phyloP scores from a whole-genome alignment of 768 basidiomycete genomes.

The Suillus fuscotomentosus region DNA sequence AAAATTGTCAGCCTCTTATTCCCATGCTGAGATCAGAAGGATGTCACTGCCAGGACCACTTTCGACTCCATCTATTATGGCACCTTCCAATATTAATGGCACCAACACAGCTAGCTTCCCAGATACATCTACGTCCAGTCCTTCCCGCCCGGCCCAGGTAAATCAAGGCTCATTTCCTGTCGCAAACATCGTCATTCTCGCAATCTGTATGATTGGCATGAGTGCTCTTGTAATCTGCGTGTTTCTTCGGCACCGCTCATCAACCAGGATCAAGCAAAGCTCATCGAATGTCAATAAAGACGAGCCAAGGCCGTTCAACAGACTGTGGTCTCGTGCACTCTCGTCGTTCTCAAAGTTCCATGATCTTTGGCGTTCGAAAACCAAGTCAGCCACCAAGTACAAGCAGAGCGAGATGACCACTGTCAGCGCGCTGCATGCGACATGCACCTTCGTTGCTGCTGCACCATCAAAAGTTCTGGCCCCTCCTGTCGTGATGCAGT shows the following conservation, averaged over 20 bases:
- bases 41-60: not conserved
- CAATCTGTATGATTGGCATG: conserved; percentile 18
- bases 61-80: not conserved
- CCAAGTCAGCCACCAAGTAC: not conserved
- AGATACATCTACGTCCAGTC: not conserved
- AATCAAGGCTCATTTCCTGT: conserved; percentile 5
- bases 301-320: not conserved
- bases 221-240: conserved; percentile 17
- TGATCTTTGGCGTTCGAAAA: conserved; percentile 6
- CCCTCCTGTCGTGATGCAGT: conserved; percentile 21
- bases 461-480: conserved; percentile 22
- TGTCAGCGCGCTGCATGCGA: conserved; percentile 23
- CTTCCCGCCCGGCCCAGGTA: not conserved
- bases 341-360: not conserved
- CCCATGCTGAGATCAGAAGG: not conserved
- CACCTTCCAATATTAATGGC: not conserved
- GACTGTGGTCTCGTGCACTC: not conserved
- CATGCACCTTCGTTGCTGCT: conserved; percentile 23
- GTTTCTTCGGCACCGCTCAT: conserved; percentile 18
- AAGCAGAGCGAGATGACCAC: conserved; percentile 10
- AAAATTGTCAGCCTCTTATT: not conserved
- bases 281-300: not conserved
- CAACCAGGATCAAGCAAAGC: not conserved
- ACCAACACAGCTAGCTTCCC: not conserved
- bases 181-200: conserved; percentile 20